These are phyloP conservation scores for Amanita brunnescens DNA, from an alignment of 768 basidiomycete species.

Conservation along the genomic window DNA sequence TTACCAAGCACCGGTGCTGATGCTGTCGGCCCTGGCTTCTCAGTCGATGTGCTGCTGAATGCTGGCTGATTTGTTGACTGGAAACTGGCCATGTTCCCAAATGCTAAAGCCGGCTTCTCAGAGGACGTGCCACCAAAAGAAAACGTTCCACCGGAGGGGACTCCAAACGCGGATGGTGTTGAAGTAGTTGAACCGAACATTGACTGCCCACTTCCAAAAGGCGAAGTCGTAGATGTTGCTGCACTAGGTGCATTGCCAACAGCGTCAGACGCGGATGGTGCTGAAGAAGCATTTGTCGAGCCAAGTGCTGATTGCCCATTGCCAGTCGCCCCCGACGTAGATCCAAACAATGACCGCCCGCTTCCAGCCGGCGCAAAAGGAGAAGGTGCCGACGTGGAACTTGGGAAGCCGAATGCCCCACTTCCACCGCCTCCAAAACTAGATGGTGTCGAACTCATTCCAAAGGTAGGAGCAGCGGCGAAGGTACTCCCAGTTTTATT, in stretches of 20 bases:
- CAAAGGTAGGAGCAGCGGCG: conserved; percentile 6
- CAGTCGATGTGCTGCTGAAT: not conserved
- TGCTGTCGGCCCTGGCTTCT: not conserved
- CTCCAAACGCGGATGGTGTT: conserved; percentile 4
- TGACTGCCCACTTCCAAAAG: not conserved
- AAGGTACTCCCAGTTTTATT: conserved; percentile 6
- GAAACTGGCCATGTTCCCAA: not conserved
- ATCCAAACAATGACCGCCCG: not conserved
- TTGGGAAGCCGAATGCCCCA: too few species aligned
- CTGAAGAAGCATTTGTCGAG: not conserved
- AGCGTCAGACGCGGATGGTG: too few species aligned
- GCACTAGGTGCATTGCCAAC: too few species aligned
- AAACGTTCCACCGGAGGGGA: not conserved
- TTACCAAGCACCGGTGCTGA: too few species aligned
- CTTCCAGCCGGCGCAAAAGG: too few species aligned
- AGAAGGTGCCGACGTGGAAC: too few species aligned
- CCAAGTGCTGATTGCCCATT: not conserved
- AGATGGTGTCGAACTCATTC: not conserved
- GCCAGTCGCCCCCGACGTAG: not conserved
- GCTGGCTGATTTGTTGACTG: not conserved
- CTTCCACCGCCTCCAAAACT: not conserved
- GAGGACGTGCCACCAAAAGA: not conserved
- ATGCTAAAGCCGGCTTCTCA: not conserved
- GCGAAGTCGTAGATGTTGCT: too few species aligned
- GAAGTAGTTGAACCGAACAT: not conserved